Conservation (phyloP, 2,329 filamentous ascomycete genomes). For the Phoma sp. region DNA sequence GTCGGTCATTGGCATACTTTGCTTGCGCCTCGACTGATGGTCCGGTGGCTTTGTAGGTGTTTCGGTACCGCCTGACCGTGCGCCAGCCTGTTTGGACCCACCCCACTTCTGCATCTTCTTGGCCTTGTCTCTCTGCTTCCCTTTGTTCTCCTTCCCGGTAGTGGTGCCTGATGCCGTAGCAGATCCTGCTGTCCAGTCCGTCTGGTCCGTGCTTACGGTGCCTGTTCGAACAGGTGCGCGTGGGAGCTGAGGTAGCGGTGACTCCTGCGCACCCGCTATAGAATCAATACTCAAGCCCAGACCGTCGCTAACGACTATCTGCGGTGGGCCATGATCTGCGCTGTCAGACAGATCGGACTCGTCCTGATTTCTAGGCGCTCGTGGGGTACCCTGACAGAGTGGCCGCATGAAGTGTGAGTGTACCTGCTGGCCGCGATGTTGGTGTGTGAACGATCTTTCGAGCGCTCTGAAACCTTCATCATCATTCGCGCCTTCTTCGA, state of each 20-base stretch:
- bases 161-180: conserved; percentile 20
- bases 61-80: conserved; percentile 35
- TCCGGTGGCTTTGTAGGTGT: conserved; percentile 36
- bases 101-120: conserved; percentile 41
- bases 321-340: conserved; percentile 37
- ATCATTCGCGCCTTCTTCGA: conserved; percentile 67
- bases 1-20: conserved; percentile 32
- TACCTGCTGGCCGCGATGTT: conserved; percentile 63
- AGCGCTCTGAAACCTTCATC: conserved; percentile 69
- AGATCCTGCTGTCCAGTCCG: conserved; percentile 37
- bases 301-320: conserved; percentile 36
- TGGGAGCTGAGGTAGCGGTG: conserved; percentile 22
- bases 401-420: conserved; percentile 70
- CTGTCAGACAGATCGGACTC: conserved; percentile 45
- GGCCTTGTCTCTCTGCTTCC: conserved; percentile 40
- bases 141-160: conserved; percentile 32
- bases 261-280: conserved; percentile 28
- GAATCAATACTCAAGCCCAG: conserved; percentile 37
- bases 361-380: conserved; percentile 38
- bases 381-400: conserved; percentile 58
- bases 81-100: conserved; percentile 30
- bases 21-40: conserved; percentile 30
- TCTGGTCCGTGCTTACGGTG: conserved; percentile 42
- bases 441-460: conserved; percentile 66
- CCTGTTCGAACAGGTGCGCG: conserved; percentile 37